Percentiles rank a stretch among this genome's conserved stretches.
Conservation (phyloP, 2,329 filamentous ascomycete species). For the Trichoderma cornu-damae region DNA sequence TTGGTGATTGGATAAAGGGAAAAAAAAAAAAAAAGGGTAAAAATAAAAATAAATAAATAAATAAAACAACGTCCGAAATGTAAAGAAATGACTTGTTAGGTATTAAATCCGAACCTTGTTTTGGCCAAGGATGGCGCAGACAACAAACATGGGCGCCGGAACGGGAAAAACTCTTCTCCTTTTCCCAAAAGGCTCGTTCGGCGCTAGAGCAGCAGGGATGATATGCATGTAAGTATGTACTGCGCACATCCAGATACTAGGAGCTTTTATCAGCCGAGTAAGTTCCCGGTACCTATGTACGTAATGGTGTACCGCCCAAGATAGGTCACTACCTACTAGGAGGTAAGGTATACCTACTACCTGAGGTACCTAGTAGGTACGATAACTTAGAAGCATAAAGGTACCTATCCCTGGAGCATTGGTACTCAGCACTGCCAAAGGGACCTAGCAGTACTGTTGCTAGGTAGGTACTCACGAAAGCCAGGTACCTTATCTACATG, state of each 20-base stretch:
- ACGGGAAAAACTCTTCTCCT: not conserved
- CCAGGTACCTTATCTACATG: too few species aligned
- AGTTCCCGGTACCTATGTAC: not conserved
- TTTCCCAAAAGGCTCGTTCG: not conserved
- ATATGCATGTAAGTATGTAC: conserved; percentile 14
- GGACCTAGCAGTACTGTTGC: too few species aligned
- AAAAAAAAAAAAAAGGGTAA: too few species aligned
- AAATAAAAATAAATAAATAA: not conserved
- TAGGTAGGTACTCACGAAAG: too few species aligned
- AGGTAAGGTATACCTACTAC: too few species aligned
- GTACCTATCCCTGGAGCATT: too few species aligned
- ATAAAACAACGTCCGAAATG: conserved; percentile 1
- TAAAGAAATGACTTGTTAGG: not conserved
- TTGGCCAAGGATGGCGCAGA: not conserved
- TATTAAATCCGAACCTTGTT: not conserved
- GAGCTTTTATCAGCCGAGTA: not conserved
- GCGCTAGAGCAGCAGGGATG: conserved; percentile 17
- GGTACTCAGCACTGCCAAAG: too few species aligned
- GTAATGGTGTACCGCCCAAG: too few species aligned
- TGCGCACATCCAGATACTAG: conserved; percentile 1
- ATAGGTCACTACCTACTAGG: too few species aligned
- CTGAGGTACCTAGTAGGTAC: too few species aligned
- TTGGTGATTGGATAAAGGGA: too few species aligned
- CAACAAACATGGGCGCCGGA: not conserved
- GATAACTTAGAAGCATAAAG: too few species aligned